Evolutionary conservation across 2,329 filamentous ascomycete species (phyloP), one percentile per base, ranked within the genome.

Genomic region (Periglandula ipomoeae): DNA sequence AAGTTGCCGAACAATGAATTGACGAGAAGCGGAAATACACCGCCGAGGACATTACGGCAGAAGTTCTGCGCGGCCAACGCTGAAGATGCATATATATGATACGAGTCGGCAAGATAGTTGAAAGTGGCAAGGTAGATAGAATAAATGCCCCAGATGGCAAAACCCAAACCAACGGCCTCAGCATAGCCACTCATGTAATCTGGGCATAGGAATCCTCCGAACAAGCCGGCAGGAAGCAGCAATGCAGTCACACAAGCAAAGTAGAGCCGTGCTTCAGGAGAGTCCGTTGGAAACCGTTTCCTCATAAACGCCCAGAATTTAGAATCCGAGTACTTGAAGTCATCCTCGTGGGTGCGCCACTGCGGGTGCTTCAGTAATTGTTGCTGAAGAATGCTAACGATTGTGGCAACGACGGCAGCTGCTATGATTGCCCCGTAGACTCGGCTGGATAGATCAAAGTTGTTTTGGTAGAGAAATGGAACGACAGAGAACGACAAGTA

Each of bases 51-150:
- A 61, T 95, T 96, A 10, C 90, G 79, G 58, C 87, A 91, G 62
- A 87, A 94, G 15, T 81, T 85, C 69, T 95, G 89, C 1, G 89
- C 88, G 0, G 90, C 90, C 5, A 95, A 70, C 0, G 90, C 89
- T 1, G 87, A 93, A 35, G 84, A 89, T 0, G 90, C 88, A 58
- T 91, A 95, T 2, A 78, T 74, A 61, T 89, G 85, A 64, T 95
- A 96, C 1, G 84, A 84, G 61, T 96, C 90, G 19, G 89, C 89
- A 1, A 96, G 75, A 58, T 95, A 96, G 62, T 96, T 96, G 70
- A 96, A 95, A 0, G 89, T 87, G 3, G 89, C 84, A 1, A 96
- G 75, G 61, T 94, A 94, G 32, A 96, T 81, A 37, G 81, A 84
- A 64, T 88, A 91, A 55, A 96, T 94, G 24, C 90, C 85, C 72